phyloP scores from a whole-genome alignment of 108 stramenopile genomes.

The Discostella pseudostelligera region DNA sequence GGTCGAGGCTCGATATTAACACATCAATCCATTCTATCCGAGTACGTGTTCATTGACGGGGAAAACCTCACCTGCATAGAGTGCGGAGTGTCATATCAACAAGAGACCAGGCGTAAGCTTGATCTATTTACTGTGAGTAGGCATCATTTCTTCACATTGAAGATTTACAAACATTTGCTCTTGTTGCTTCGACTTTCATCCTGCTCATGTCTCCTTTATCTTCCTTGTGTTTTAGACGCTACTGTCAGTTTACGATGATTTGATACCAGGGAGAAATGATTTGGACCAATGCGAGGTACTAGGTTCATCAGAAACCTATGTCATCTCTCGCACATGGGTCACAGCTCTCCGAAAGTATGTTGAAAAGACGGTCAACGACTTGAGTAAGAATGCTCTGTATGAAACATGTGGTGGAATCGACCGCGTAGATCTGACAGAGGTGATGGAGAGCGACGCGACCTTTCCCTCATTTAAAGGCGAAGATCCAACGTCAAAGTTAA shows the following conservation, averaged over 20 bases:
- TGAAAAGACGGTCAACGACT: constrained; percentile 17
- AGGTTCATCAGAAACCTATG: constrained; percentile 11
- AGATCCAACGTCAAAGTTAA: constrained; percentile 50
- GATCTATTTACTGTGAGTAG: constrained; percentile 16
- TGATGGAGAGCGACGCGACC: constrained; percentile 6
- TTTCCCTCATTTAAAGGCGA: constrained; percentile 16
- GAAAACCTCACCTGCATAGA: constrained; percentile 10
- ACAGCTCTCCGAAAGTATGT: constrained; percentile 32
- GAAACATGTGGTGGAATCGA: constrained; percentile 21
- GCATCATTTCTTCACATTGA: neutral
- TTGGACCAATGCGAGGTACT: constrained; percentile 4
- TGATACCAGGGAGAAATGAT: constrained; percentile 34
- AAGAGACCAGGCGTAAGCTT: constrained; percentile 23
- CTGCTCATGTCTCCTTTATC: neutral
- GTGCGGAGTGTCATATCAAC: constrained; percentile 30
- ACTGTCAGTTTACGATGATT: constrained; percentile 26
- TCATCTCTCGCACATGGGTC: constrained; percentile 35
- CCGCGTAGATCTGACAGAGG: constrained; percentile 4
- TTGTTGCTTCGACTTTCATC: neutral
- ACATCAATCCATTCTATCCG: neutral
- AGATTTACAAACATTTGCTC: too few relatives aligned
- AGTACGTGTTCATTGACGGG: constrained; percentile 11
- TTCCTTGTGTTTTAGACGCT: constrained; percentile 9
- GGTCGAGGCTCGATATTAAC: neutral
- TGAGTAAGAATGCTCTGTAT: neutral